Conservation (phyloP, 208 protist species). For the Trypanosoma conorhini region DNA sequence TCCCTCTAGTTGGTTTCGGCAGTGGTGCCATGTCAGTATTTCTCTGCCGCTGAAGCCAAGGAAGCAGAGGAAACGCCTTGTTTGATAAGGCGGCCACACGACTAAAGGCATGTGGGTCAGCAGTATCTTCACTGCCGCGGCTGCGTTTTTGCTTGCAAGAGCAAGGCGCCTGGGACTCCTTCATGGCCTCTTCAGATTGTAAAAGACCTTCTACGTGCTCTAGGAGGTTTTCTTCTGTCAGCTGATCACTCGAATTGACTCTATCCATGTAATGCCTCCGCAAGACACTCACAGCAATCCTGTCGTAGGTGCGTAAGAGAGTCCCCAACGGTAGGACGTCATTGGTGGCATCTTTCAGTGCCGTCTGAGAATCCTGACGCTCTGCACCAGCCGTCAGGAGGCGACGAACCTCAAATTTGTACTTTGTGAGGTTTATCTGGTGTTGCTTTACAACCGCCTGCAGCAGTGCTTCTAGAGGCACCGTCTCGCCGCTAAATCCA, state of each 20-base stretch:
- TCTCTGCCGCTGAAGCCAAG: constrained; percentile 25
- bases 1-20: constrained; percentile 29
- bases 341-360: background rate
- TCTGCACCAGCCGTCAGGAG: background rate
- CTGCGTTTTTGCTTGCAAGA: background rate
- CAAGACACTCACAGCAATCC: constrained; percentile 62
- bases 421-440: constrained; percentile 72
- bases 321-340: constrained; percentile 10
- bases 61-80: constrained; percentile 61
- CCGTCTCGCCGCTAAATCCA: constrained; percentile 61
- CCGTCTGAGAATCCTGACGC: constrained; percentile 7
- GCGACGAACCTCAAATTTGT: constrained; percentile 55
- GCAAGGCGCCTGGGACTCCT: background rate
- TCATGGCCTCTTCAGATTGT: constrained; percentile 16
- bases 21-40: background rate
- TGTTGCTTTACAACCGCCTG: constrained; percentile 61
- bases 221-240: constrained; percentile 29
- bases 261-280: constrained; percentile 65
- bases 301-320: constrained; percentile 66
- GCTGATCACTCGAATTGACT: constrained; percentile 32
- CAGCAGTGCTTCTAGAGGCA: constrained; percentile 41
- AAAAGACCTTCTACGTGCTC: constrained; percentile 53
- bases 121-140: background rate
- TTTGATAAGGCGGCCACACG: constrained; percentile 51
- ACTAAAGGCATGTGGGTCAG: constrained; percentile 41